phyloP scores from a whole-genome alignment of 441 rosid species.

The Pelargonium exstipulatum region DNA sequence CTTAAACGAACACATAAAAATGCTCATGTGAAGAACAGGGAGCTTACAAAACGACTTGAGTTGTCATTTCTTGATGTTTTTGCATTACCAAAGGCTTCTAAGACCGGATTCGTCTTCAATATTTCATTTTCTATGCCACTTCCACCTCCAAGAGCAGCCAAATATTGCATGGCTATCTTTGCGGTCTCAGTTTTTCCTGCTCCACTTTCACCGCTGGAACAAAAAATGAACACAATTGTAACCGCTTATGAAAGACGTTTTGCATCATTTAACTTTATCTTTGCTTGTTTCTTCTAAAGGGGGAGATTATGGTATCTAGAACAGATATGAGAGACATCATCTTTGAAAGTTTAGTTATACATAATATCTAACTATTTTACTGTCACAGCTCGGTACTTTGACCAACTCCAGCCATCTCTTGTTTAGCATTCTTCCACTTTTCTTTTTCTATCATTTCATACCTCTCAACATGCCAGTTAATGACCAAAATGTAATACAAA shows the following conservation, averaged over 20 bases:
- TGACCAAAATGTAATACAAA: too few relatives aligned
- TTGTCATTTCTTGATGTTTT: conserved; percentile 93
- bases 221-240: conserved; percentile 24
- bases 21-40: conserved; percentile 24
- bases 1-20: background rate
- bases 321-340: background rate
- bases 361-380: background rate
- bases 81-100: conserved; percentile 99
- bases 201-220: conserved; percentile 95
- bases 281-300: background rate
- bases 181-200: conserved; percentile 99
- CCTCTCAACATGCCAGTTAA: too few relatives aligned
- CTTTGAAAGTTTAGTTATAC: background rate
- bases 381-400: background rate
- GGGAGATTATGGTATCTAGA: background rate
- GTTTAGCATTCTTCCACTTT: background rate
- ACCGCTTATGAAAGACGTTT: background rate
- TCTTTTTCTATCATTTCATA: background rate
- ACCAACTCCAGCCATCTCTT: background rate
- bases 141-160: conserved; percentile 99
- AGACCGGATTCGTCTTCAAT: conserved; percentile 87
- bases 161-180: conserved; percentile 98
- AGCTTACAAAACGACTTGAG: conserved; percentile 98
- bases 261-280: background rate
- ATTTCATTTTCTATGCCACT: conserved; percentile 97